A percentile compares a stretch with the other conserved stretches of the same genome.
These are phyloP conservation scores for Coccomyxa subellipsoidea DNA, from an alignment of 163 green algal genomes.

Conservation along the genomic window DNA sequence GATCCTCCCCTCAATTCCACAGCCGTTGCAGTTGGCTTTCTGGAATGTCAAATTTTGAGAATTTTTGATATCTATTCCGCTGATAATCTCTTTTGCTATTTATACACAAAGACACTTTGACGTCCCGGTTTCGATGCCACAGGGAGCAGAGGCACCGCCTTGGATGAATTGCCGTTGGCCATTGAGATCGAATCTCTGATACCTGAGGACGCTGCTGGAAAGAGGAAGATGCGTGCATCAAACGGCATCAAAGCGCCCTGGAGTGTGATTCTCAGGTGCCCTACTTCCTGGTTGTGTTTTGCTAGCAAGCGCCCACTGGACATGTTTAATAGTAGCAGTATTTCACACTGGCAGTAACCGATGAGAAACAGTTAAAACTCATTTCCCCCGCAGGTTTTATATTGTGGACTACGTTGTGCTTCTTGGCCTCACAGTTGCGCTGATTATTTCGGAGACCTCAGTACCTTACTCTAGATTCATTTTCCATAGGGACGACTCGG, in stretches of 20 bases:
- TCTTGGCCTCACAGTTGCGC: not conserved
- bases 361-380: too few species aligned
- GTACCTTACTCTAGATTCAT: conserved; percentile 4
- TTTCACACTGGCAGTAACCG: not conserved
- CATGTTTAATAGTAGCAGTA: not conserved
- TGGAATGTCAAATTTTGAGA: too few species aligned
- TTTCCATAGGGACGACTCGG: conserved; percentile 16
- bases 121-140: too few species aligned
- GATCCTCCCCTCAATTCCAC: not conserved
- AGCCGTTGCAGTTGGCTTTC: too few species aligned
- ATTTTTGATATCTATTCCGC: too few species aligned
- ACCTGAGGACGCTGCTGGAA: conserved; percentile 3
- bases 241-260: not conserved
- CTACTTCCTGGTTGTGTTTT: not conserved
- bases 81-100: too few species aligned
- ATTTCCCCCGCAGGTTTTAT: not conserved
- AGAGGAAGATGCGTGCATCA: not conserved
- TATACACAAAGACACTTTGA: too few species aligned
- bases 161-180: not conserved
- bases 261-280: not conserved
- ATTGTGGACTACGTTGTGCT: not conserved
- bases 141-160: not conserved
- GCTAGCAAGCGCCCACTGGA: not conserved
- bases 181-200: not conserved
- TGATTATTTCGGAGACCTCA: not conserved